A percentile compares a stretch with the other conserved stretches of the same genome.
Conservation (phyloP, 2,329 filamentous ascomycete genomes). For the Cryphonectria parasitica region DNA sequence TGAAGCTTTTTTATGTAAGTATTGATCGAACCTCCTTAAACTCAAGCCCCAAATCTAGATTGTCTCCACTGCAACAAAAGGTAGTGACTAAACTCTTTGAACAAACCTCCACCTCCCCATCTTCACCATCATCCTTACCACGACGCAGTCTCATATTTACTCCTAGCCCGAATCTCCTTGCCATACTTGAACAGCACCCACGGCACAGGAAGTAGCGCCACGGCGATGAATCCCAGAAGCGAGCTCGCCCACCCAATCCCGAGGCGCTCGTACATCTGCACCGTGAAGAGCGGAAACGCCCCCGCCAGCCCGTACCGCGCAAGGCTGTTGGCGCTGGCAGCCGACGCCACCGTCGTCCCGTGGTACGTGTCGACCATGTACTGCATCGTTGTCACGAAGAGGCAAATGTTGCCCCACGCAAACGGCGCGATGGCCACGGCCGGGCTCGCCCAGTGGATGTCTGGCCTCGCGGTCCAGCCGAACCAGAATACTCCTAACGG, state of each 20-base stretch:
- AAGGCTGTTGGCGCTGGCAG: conserved; percentile 62
- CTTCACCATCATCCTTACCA: neutral
- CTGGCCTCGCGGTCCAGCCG: conserved; percentile 55
- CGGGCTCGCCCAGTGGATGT: conserved; percentile 54
- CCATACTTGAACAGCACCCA: conserved; percentile 58
- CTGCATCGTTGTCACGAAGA: conserved; percentile 58
- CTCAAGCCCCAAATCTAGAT: neutral
- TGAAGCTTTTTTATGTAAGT: neutral
- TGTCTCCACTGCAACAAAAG: neutral
- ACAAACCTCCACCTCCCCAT: neutral
- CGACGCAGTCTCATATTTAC: conserved; percentile 44
- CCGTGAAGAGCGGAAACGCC: conserved; percentile 63
- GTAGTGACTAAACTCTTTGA: neutral
- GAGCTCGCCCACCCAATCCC: conserved; percentile 53
- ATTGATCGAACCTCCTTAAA: neutral
- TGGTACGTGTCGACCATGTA: conserved; percentile 63
- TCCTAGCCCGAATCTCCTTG: conserved; percentile 43
- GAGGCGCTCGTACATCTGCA: conserved; percentile 55
- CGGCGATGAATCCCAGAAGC: conserved; percentile 51
- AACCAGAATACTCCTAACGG: conserved; percentile 63
- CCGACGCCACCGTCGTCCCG: conserved; percentile 58
- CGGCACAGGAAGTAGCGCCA: conserved; percentile 54
- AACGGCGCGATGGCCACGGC: conserved; percentile 58
- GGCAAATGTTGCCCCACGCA: conserved; percentile 62
- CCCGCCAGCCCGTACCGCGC: conserved; percentile 59